Evolutionary conservation across 306 rosid species (phyloP).

Genomic region (Oxytropis ochrocephala): DNA sequence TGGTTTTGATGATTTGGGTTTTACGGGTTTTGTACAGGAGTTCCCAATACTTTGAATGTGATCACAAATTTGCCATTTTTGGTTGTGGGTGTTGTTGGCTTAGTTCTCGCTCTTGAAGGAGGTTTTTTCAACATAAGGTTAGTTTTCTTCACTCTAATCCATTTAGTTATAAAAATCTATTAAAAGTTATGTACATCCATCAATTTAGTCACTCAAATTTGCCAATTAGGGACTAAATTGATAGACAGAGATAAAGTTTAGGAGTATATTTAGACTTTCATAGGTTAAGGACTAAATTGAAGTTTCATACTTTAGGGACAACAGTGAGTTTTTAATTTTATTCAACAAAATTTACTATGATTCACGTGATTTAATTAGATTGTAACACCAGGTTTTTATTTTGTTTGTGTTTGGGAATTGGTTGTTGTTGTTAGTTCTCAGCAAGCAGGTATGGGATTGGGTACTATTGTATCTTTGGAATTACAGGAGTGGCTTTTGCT

Average conservation of each 20-base stretch:
- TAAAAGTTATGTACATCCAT: too few species aligned
- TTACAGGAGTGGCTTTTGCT: constrained; percentile 51
- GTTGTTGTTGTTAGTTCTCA: constrained; percentile 24
- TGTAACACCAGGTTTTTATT: not conserved
- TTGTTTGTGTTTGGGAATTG: constrained; percentile 16
- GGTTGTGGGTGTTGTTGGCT: constrained; percentile 62
- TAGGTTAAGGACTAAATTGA: too few species aligned
- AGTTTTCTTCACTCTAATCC: too few species aligned
- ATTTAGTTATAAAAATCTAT: too few species aligned
- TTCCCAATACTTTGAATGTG: constrained; percentile 67
- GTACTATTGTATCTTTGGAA: constrained; percentile 44
- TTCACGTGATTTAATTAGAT: not conserved
- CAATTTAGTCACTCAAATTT: too few species aligned
- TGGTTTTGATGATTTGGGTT: not conserved
- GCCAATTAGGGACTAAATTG: too few species aligned
- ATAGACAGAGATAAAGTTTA: too few species aligned
- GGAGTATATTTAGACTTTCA: too few species aligned
- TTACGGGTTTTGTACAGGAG: constrained; percentile 46
- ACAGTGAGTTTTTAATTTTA: not conserved
- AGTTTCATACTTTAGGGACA: too few species aligned
- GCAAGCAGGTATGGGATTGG: constrained; percentile 47
- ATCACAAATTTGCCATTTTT: constrained; percentile 65
- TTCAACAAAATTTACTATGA: not conserved
- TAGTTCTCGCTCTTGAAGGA: constrained; percentile 48
- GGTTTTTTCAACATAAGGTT: constrained; percentile 50